Conservation (phyloP, 129 eudicot genomes). For the Scalesia atractyloides region DNA sequence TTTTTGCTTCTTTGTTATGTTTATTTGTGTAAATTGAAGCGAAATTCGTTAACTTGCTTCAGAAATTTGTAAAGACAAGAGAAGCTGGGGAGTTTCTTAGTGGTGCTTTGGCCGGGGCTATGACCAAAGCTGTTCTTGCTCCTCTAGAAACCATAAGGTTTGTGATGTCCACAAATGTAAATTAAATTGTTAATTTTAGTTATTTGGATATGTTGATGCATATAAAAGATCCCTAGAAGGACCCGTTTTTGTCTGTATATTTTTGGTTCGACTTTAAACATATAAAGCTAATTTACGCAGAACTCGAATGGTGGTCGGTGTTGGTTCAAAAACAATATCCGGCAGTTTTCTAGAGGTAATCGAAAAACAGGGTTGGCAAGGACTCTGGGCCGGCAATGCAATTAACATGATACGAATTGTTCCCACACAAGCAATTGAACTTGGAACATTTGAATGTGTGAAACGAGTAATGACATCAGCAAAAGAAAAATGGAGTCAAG, state of each 20-base stretch:
- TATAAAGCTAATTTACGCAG: slow-evolving; percentile 42
- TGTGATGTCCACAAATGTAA: neutral
- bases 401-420: slow-evolving; percentile 93
- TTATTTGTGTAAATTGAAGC: neutral
- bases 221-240: neutral
- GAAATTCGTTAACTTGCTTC: slow-evolving; percentile 21
- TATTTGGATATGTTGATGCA: neutral
- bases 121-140: slow-evolving; percentile 98
- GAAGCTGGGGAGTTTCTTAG: slow-evolving; percentile 93
- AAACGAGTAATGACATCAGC: slow-evolving; percentile 78
- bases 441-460: slow-evolving; percentile 90
- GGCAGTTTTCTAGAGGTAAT: slow-evolving; percentile 80
- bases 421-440: slow-evolving; percentile 97
- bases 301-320: slow-evolving; percentile 97
- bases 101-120: slow-evolving; percentile 98
- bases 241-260: neutral
- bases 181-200: neutral
- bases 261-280: neutral
- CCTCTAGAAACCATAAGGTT: slow-evolving; percentile 98
- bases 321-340: slow-evolving; percentile 73
- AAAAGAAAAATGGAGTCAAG: slow-evolving; percentile 63
- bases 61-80: slow-evolving; percentile 63
- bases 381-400: slow-evolving; percentile 98
- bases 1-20: neutral
- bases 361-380: slow-evolving; percentile 94